phyloP scores from a whole-genome alignment of 73 alveolate genomes.

The Tetrahymena thermophila region DNA sequence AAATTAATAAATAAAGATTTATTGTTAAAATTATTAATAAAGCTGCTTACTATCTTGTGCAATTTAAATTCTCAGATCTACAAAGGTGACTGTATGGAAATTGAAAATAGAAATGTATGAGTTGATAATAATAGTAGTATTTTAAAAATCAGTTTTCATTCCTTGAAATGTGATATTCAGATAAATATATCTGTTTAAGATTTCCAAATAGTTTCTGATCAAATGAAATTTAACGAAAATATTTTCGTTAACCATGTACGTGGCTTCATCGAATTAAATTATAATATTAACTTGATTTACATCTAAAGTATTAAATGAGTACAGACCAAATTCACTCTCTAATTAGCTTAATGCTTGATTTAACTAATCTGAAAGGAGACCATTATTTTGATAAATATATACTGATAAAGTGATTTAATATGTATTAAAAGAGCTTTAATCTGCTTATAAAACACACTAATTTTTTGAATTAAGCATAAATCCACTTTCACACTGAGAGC shows the following conservation, averaged over 20 bases:
- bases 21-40: background rate
- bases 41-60: background rate
- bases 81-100: background rate
- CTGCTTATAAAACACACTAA: background rate
- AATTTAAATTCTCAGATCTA: background rate
- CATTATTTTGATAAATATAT: background rate
- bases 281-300: background rate
- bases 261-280: background rate
- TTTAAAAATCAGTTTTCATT: background rate
- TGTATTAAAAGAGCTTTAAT: background rate
- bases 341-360: background rate
- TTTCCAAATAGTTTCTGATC: background rate
- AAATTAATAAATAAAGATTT: background rate
- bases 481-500: background rate
- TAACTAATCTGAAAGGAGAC: background rate
- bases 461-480: background rate
- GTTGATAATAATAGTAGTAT: background rate
- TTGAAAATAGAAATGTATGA: background rate
- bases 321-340: background rate
- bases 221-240: background rate
- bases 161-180: background rate
- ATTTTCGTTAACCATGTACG: background rate
- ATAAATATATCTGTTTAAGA: background rate
- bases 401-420: background rate
- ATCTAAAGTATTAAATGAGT: background rate